Percentiles rank a stretch among this genome's conserved stretches.
Conservation (phyloP, 768 basidiomycete genomes). For the Daedaleopsis sinensis region DNA sequence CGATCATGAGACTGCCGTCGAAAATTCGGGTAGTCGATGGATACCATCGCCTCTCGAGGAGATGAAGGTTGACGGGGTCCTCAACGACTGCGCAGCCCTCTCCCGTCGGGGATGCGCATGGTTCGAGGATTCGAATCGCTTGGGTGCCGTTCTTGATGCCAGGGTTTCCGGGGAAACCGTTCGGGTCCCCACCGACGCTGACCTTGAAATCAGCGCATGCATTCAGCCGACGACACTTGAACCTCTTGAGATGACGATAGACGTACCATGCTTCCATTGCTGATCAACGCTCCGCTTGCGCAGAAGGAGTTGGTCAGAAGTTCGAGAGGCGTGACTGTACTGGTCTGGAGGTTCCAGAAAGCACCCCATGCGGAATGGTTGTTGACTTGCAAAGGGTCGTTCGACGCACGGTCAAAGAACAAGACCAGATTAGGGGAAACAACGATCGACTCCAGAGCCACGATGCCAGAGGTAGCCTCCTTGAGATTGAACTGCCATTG, state of each 20-base stretch:
- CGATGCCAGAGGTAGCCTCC: slow-evolving; percentile 73
- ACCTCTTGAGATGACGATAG: too few relatives aligned
- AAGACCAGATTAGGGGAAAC: slow-evolving; percentile 71
- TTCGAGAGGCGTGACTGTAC: slow-evolving; percentile 59
- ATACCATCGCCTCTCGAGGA: slow-evolving; percentile 84
- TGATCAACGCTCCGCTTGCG: slow-evolving; percentile 76
- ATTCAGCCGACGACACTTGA: too few relatives aligned
- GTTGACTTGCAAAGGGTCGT: slow-evolving; percentile 73
- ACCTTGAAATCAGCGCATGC: slow-evolving; percentile 17
- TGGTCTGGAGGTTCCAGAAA: slow-evolving; percentile 68
- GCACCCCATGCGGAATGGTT: slow-evolving; percentile 85
- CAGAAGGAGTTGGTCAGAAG: slow-evolving; percentile 86
- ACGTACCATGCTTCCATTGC: slow-evolving; percentile 71
- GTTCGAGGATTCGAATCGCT: slow-evolving; percentile 70
- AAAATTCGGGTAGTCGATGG: slow-evolving; percentile 66
- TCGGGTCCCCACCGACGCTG: slow-evolving; percentile 82
- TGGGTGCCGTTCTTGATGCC: slow-evolving; percentile 79
- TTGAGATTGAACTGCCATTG: slow-evolving; percentile 39
- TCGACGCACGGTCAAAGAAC: slow-evolving; percentile 83
- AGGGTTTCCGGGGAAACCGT: slow-evolving; percentile 62
- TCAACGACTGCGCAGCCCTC: slow-evolving; percentile 66
- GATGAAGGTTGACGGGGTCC: slow-evolving; percentile 59
- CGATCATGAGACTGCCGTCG: slow-evolving; percentile 80
- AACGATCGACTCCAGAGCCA: slow-evolving; percentile 75
- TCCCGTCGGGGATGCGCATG: slow-evolving; percentile 55